Percentiles rank a stretch among this genome's conserved stretches.
These are phyloP conservation scores for Anastatica hierochuntica DNA, from an alignment of 345 rosid species.

Conservation along the genomic window DNA sequence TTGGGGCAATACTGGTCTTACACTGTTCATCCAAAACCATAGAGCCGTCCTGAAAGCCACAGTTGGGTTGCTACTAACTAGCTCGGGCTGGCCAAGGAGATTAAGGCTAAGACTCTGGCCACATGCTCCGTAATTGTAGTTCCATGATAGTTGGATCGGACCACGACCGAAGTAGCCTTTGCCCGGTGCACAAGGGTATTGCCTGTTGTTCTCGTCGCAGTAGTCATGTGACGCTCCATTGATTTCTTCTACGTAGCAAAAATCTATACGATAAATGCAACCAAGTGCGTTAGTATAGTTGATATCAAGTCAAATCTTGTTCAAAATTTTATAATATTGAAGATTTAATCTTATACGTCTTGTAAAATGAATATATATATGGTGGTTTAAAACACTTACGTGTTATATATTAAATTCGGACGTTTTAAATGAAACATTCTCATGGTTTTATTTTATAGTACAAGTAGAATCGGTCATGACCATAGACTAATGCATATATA, in stretches of 20 bases:
- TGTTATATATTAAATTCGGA: no score
- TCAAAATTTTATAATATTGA: not conserved
- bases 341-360: not conserved
- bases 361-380: no score
- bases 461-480: no score
- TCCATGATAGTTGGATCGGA: slow-evolving; percentile 20
- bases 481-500: no score
- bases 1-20: not conserved
- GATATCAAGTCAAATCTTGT: not conserved
- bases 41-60: slow-evolving; percentile 38
- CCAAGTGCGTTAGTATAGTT: no score
- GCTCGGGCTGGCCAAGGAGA: slow-evolving; percentile 35
- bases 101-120: slow-evolving; percentile 30
- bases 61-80: slow-evolving; percentile 26
- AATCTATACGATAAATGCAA: slow-evolving; percentile 33
- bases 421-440: no score
- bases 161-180: slow-evolving; percentile 49
- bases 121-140: slow-evolving; percentile 44
- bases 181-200: slow-evolving; percentile 46
- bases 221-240: slow-evolving; percentile 41
- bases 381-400: no score
- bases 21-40: slow-evolving; percentile 54
- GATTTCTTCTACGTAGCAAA: slow-evolving; percentile 53
- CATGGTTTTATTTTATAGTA: no score
- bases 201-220: slow-evolving; percentile 31